These are phyloP conservation scores for Alternaria hordeiaustralica DNA, from an alignment of 2,329 filamentous ascomycete species.

Conservation along the genomic window DNA sequence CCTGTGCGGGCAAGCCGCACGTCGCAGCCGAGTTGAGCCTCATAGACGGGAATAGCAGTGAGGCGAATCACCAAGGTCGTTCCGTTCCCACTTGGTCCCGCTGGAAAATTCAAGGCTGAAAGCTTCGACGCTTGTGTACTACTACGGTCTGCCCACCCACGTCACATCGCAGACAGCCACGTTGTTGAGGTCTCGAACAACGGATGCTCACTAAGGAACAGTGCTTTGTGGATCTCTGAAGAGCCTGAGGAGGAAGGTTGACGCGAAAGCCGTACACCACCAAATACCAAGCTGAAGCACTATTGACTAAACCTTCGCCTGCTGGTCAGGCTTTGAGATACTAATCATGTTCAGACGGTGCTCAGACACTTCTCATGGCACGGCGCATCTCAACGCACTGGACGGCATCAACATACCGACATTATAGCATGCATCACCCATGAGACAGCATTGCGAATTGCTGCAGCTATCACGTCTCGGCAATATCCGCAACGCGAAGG, in stretches of 20 bases:
- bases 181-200: background rate
- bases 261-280: background rate
- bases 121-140: slow-evolving; percentile 16
- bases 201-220: background rate
- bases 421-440: slow-evolving; percentile 3
- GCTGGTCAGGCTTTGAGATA: background rate
- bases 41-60: slow-evolving; percentile 9
- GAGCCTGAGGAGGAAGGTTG: background rate
- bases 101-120: slow-evolving; percentile 25
- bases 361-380: background rate
- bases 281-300: background rate
- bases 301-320: background rate
- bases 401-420: background rate
- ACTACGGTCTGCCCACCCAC: slow-evolving; percentile 18
- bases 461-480: background rate
- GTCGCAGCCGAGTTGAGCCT: slow-evolving; percentile 1
- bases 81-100: slow-evolving; percentile 12
- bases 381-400: background rate
- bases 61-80: slow-evolving; percentile 7
- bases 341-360: background rate
- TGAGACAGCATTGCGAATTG: background rate
- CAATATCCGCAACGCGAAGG: slow-evolving; percentile 9
- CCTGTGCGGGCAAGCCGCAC: background rate
- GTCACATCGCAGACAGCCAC: slow-evolving; percentile 23
- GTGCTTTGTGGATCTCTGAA: background rate